These are phyloP conservation scores for Solanum pimpinellifolium DNA, from an alignment of 257 asterid genomes.

Conservation along the genomic window DNA sequence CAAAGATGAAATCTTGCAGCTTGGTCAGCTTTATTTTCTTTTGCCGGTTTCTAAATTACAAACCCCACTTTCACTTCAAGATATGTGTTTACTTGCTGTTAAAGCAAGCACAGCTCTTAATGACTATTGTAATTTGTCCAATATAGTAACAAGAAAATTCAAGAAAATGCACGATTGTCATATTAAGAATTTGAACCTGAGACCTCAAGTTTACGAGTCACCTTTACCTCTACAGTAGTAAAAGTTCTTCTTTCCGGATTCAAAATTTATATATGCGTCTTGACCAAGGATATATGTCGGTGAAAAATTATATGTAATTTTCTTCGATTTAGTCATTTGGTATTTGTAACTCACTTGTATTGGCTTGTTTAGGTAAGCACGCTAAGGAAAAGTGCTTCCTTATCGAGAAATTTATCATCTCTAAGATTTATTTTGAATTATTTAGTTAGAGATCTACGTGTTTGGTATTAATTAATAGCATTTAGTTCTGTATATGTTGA, in stretches of 20 bases:
- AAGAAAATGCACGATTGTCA: background rate
- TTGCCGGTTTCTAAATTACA: slow-evolving; percentile 6
- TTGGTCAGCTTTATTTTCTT: slow-evolving; percentile 26
- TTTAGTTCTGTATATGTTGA: background rate
- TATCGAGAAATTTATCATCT: background rate
- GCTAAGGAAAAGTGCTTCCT: background rate
- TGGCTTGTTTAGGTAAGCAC: background rate
- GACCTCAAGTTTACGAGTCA: background rate
- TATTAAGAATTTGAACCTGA: background rate
- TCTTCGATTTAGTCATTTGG: background rate
- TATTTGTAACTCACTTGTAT: background rate
- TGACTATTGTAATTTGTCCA: background rate
- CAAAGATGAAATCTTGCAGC: slow-evolving; percentile 9
- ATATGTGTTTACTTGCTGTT: slow-evolving; percentile 25
- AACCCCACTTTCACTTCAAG: slow-evolving; percentile 16
- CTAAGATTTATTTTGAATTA: background rate
- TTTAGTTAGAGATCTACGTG: background rate
- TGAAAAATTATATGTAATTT: background rate
- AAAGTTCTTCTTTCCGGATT: background rate
- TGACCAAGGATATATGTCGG: background rate
- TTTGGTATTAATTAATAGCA: background rate
- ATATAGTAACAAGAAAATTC: background rate
- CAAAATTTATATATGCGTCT: background rate
- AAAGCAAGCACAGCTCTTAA: slow-evolving; percentile 17
- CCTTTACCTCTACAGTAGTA: background rate